phyloP scores from a whole-genome alignment of 805 yeast genomes.

The Candida morakotiae region DNA sequence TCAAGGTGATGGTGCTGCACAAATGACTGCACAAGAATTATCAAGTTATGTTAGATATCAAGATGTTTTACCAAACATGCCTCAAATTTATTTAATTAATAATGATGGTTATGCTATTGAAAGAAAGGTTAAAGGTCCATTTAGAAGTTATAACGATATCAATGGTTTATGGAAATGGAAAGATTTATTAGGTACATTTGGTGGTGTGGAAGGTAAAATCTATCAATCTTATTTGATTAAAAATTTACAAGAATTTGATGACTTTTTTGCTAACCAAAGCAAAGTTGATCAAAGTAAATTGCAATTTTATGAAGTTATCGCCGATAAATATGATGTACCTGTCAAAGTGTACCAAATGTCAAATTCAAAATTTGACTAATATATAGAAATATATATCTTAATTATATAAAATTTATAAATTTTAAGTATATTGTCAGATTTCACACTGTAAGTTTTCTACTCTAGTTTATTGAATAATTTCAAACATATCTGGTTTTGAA shows the following conservation, averaged over 20 bases:
- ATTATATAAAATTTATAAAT: too few species aligned
- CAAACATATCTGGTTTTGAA: too few species aligned
- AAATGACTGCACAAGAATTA: slow-evolving; percentile 87
- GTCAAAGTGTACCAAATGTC: slow-evolving; percentile 14
- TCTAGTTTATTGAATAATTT: too few species aligned
- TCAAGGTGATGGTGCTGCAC: slow-evolving; percentile 94
- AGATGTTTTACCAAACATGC: slow-evolving; percentile 36
- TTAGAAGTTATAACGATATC: slow-evolving; percentile 76
- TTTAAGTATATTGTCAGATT: too few species aligned
- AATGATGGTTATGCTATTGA: slow-evolving; percentile 90
- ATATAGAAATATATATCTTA: neutral
- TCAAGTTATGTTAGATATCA: slow-evolving; percentile 58
- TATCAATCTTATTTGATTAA: slow-evolving; percentile 20
- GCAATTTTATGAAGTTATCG: slow-evolving; percentile 21
- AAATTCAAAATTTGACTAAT: slow-evolving; percentile 5
- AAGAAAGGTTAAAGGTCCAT: slow-evolving; percentile 77
- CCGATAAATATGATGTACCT: slow-evolving; percentile 25
- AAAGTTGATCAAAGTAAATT: slow-evolving; percentile 7
- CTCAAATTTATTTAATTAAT: slow-evolving; percentile 72
- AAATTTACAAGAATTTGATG: slow-evolving; percentile 18
- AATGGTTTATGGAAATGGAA: slow-evolving; percentile 82
- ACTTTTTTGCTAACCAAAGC: neutral
- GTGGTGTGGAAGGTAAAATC: slow-evolving; percentile 31
- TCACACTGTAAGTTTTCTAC: too few species aligned
- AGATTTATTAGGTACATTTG: slow-evolving; percentile 60